Evolutionary conservation across 2,329 filamentous ascomycete genomes (phyloP).

Genomic region (Pseudonectria buxi): DNA sequence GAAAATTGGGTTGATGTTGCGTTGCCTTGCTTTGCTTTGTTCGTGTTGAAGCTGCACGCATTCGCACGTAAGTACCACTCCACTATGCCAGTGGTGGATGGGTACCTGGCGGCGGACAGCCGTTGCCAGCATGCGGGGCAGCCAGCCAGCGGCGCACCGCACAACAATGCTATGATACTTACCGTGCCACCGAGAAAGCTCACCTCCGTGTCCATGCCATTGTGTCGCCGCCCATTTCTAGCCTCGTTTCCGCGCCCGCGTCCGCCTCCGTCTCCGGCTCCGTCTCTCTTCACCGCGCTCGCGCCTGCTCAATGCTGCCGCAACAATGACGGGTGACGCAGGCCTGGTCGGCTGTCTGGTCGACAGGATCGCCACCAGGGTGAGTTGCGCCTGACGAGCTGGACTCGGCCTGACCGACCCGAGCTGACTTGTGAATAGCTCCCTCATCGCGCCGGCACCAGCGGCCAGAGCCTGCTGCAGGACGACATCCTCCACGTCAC

Average conservation of each 20-base stretch:
- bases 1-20: too few relatives aligned
- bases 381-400: constrained; percentile 26
- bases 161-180: neutral
- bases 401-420: constrained; percentile 5
- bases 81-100: too few relatives aligned
- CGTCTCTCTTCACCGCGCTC: neutral
- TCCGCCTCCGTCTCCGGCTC: constrained; percentile 5
- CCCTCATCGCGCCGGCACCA: constrained; percentile 55
- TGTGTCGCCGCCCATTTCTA: neutral
- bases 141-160: constrained; percentile 2
- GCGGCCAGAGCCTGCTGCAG: constrained; percentile 48
- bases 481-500: constrained; percentile 57
- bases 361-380: constrained; percentile 56
- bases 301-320: constrained; percentile 15
- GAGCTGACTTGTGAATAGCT: constrained; percentile 45
- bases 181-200: too few relatives aligned
- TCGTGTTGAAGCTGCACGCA: too few relatives aligned
- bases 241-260: neutral
- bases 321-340: constrained; percentile 51
- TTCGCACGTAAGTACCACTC: too few relatives aligned
- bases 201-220: too few relatives aligned
- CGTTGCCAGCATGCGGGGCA: neutral
- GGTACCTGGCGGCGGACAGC: too few relatives aligned
- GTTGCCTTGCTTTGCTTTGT: too few relatives aligned
- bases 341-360: constrained; percentile 55